These are phyloP conservation scores for Acanthamoeba culbertsoni DNA, from an alignment of 208 protist genomes.

Conservation along the genomic window DNA sequence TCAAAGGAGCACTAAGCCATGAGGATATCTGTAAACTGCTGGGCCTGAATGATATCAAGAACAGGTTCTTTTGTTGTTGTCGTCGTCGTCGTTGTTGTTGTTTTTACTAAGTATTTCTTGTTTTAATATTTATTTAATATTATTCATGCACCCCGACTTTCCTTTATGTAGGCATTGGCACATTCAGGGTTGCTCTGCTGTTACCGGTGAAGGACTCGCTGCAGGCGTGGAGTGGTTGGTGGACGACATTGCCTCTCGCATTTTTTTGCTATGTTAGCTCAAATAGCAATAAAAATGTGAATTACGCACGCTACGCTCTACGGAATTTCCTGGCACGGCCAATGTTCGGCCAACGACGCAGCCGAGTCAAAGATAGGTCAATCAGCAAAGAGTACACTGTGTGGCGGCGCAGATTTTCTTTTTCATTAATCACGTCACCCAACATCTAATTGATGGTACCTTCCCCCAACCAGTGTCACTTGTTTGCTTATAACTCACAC, in stretches of 20 bases:
- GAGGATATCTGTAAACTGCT: conserved; percentile 87
- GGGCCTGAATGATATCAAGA: background rate
- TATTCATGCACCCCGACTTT: background rate
- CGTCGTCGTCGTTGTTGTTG: background rate
- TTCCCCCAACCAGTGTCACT: background rate
- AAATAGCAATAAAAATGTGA: background rate
- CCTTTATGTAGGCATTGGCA: conserved; percentile 89
- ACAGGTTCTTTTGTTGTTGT: background rate
- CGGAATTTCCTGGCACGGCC: too few species aligned
- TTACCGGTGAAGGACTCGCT: conserved; percentile 92
- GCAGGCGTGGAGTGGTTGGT: conserved; percentile 99
- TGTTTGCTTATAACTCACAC: background rate
- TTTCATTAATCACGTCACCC: background rate
- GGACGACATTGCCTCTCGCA: conserved; percentile 92
- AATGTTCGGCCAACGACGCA: too few species aligned
- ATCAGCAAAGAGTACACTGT: too few species aligned
- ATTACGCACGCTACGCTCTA: too few species aligned
- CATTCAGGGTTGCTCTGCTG: conserved; percentile 94
- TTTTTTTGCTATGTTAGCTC: conserved; percentile 68
- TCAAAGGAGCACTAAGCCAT: conserved; percentile 85
- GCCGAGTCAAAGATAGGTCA: too few species aligned
- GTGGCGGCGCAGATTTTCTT: background rate
- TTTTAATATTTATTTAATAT: background rate
- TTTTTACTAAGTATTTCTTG: background rate
- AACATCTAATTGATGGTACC: background rate